Conservation (phyloP, 495 filamentous ascomycete species). For the Xylaria palmicola region DNA sequence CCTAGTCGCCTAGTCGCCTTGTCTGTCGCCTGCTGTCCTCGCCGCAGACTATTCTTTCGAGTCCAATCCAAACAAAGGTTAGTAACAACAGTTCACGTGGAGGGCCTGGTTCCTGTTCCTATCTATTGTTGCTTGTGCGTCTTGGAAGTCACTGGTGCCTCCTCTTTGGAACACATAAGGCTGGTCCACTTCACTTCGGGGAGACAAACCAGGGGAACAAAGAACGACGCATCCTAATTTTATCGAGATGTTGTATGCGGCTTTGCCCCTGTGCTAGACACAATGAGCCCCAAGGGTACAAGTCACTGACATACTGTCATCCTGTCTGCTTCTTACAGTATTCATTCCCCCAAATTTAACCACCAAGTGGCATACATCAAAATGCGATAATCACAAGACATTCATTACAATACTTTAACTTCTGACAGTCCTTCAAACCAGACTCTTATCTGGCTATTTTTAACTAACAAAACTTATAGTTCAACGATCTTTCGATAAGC, state of each 20-base stretch:
- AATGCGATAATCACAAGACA: constrained; percentile 25
- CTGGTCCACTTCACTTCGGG: not conserved
- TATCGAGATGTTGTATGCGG: not conserved
- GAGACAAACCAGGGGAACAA: not conserved
- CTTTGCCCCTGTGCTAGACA: not conserved
- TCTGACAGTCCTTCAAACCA: constrained; percentile 1
- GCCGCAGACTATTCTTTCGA: not conserved
- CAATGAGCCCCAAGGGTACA: not conserved
- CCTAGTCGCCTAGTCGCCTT: constrained; percentile 3
- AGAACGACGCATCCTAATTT: not conserved
- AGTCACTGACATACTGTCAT: not conserved
- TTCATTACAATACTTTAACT: constrained; percentile 25
- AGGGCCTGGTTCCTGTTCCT: not conserved
- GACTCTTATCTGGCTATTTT: constrained; percentile 19
- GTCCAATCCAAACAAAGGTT: constrained; percentile 10
- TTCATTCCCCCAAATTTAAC: not conserved
- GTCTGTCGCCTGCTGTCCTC: not conserved
- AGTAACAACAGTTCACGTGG: not conserved
- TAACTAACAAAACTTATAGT: constrained; percentile 17
- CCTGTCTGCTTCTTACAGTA: not conserved
- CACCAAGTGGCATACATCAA: constrained; percentile 18
- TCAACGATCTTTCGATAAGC: constrained; percentile 6
- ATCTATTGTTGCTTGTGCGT: not conserved
- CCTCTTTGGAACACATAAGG: not conserved
- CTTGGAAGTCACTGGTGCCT: not conserved